A percentile compares a stretch with the other conserved stretches of the same genome.
phyloP scores from a whole-genome alignment of 257 asterid genomes.

The Solanum infundibuliforme region DNA sequence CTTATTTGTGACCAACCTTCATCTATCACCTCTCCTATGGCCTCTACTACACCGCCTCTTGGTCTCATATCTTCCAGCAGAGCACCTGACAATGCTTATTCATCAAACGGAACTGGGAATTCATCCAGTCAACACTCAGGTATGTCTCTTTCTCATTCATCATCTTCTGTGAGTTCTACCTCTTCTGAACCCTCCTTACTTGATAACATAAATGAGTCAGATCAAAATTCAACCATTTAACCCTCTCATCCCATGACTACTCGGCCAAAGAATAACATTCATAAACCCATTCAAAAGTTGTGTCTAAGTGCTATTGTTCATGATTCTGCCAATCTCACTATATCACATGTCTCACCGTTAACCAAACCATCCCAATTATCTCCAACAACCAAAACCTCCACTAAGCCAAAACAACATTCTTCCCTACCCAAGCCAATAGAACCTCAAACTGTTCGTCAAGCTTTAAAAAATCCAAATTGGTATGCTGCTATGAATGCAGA shows the following conservation, averaged over 20 bases:
- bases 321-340: not conserved
- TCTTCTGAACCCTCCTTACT: not conserved
- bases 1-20: not conserved
- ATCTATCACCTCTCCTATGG: not conserved
- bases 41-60: not conserved
- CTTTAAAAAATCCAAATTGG: too few species aligned
- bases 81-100: not conserved
- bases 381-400: not conserved
- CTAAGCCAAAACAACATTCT: not conserved
- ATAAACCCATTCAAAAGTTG: too few species aligned
- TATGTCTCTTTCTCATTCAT: not conserved
- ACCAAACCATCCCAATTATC: not conserved
- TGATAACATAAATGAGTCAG: not conserved
- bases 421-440: not conserved
- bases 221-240: not conserved
- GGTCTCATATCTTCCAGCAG: not conserved
- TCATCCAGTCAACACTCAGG: not conserved
- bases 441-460: not conserved
- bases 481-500: not conserved
- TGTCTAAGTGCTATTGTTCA: not conserved
- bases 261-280: not conserved
- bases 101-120: not conserved
- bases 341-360: not conserved
- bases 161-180: not conserved
- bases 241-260: not conserved